Evolutionary conservation across 345 rosid genomes (phyloP).

Genomic region (Murraya paniculata): DNA sequence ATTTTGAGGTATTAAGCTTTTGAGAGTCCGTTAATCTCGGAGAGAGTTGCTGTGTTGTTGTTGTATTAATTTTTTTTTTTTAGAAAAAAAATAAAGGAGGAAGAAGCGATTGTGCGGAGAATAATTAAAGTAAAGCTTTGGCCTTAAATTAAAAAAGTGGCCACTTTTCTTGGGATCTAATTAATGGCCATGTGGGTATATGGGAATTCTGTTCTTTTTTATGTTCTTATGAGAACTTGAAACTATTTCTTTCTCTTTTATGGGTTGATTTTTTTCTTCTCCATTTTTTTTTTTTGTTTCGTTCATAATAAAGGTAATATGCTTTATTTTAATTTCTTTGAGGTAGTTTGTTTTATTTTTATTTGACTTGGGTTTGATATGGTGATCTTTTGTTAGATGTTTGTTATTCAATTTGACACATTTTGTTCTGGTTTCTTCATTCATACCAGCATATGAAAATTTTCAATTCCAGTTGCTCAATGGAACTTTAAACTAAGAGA

Average conservation of each 20-base stretch:
- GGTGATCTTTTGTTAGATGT: background rate
- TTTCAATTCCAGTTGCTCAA: background rate
- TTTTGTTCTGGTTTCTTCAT: background rate
- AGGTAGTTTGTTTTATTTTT: background rate
- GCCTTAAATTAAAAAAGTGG: conserved; percentile 29
- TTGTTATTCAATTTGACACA: background rate
- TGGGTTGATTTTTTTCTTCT: background rate
- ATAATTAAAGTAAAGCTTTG: conserved; percentile 24
- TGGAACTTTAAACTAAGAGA: background rate
- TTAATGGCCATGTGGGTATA: conserved; percentile 23
- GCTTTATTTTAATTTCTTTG: background rate
- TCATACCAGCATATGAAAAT: background rate
- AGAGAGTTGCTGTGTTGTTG: conserved; percentile 11
- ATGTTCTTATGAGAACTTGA: background rate
- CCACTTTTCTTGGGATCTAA: conserved; percentile 36
- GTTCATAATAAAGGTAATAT: background rate
- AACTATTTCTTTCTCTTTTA: background rate
- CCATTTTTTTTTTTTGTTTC: background rate
- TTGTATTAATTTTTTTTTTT: background rate
- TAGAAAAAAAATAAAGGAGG: background rate
- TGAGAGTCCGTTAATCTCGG: conserved; percentile 45
- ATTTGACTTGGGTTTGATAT: background rate
- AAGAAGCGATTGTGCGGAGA: conserved; percentile 34
- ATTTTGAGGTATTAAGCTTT: conserved; percentile 4
- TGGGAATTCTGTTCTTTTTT: conserved; percentile 9